phyloP scores from a whole-genome alignment of 2,329 filamentous ascomycete species.

The Xylaria polymorpha region DNA sequence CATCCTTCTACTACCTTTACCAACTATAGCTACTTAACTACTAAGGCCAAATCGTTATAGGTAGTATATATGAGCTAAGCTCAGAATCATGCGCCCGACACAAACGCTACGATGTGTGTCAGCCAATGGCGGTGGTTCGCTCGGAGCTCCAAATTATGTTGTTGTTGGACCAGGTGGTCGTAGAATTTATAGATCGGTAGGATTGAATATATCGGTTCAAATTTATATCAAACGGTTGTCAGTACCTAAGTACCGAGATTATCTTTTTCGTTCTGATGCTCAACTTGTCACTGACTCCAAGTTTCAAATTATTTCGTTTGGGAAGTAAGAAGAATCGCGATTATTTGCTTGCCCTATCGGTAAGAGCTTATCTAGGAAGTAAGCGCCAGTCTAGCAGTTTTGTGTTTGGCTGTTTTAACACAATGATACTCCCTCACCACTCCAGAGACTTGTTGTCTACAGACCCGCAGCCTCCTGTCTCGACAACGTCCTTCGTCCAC shows the following conservation, averaged over 20 bases:
- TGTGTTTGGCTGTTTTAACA: neutral
- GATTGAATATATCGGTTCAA: neutral
- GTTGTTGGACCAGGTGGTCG: neutral
- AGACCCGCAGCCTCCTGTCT: constrained; percentile 31
- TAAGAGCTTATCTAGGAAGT: neutral
- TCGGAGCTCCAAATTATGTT: neutral
- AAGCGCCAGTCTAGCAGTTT: neutral
- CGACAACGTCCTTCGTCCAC: constrained; percentile 53
- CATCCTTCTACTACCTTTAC: neutral
- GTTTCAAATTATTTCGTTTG: neutral
- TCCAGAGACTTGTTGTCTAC: constrained; percentile 3
- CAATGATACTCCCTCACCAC: constrained; percentile 12
- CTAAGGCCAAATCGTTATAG: neutral
- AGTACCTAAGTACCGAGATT: no score
- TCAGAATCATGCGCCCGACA: neutral
- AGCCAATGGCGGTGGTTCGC: neutral
- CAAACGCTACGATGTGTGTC: neutral
- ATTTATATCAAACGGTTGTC: no score
- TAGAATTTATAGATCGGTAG: neutral
- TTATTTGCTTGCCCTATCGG: neutral
- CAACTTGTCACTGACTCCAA: neutral
- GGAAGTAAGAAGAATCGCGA: neutral
- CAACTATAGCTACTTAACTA: no score
- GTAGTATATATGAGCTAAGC: neutral
- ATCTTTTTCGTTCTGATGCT: no score